These are phyloP conservation scores for Apiotrichum brassicae DNA, from an alignment of 1,284 basidiomycete species.

Conservation along the genomic window DNA sequence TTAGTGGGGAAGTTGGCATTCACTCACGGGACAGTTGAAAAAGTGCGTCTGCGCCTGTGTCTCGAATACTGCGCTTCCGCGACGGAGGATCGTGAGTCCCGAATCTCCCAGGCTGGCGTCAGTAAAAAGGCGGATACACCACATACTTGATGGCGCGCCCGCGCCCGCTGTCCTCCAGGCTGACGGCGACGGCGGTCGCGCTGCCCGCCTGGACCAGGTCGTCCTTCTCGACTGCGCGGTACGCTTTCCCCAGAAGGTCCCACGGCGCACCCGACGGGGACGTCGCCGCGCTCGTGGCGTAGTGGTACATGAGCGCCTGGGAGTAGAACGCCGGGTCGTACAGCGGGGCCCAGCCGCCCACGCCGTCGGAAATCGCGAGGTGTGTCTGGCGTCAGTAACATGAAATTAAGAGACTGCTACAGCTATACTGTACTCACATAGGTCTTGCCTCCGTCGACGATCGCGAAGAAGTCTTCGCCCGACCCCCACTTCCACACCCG, in stretches of 20 bases:
- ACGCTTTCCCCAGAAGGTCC: constrained; percentile 48
- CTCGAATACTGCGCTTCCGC: constrained; percentile 33
- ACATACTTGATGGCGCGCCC: constrained; percentile 50
- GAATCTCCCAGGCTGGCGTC: constrained; percentile 44
- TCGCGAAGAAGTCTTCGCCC: constrained; percentile 42
- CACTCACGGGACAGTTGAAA: constrained; percentile 48
- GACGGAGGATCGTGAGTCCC: constrained; percentile 41
- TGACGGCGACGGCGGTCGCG: constrained; percentile 48
- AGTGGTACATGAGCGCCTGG: constrained; percentile 50
- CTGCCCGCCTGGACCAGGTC: constrained; percentile 47
- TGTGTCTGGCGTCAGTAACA: constrained; percentile 25
- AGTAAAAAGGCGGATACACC: not conserved
- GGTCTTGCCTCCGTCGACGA: constrained; percentile 19
- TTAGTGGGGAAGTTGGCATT: constrained; percentile 16
- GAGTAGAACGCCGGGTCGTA: constrained; percentile 53
- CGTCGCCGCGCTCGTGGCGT: constrained; percentile 28
- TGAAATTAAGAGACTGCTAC: too few species aligned
- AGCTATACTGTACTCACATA: constrained; percentile 34
- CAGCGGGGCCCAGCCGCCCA: constrained; percentile 53
- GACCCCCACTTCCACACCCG: constrained; percentile 34
- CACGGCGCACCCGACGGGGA: constrained; percentile 29
- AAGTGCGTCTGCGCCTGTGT: constrained; percentile 43
- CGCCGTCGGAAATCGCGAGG: constrained; percentile 52
- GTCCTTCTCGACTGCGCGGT: constrained; percentile 47
- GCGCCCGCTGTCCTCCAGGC: constrained; percentile 42